Percentiles rank a stretch among this genome's conserved stretches.
Conservation (phyloP, 306 rosid genomes). For the Cicer judaicum region DNA sequence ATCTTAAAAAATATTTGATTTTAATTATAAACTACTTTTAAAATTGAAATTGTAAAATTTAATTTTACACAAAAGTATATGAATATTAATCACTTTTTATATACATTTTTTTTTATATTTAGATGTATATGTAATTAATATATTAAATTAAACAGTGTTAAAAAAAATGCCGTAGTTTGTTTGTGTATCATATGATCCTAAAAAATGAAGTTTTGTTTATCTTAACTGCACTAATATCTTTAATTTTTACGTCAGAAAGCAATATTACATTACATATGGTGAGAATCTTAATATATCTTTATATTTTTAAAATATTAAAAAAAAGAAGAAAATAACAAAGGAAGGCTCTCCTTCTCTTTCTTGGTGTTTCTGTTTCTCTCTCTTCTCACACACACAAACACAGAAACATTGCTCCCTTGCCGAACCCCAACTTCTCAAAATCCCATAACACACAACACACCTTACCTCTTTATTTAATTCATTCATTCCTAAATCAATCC, state of each 20-base stretch:
- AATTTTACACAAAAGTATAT: too few species aligned
- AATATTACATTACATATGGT: not conserved
- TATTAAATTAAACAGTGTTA: too few species aligned
- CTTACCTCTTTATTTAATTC: not conserved
- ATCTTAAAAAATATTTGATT: too few species aligned
- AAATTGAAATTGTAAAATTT: too few species aligned
- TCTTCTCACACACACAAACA: conserved; percentile 16
- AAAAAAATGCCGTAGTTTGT: too few species aligned
- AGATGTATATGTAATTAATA: too few species aligned
- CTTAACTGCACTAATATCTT: not conserved
- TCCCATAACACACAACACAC: conserved; percentile 13
- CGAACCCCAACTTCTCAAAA: conserved; percentile 54
- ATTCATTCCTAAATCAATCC: conserved; percentile 54
- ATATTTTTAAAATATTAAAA: not conserved
- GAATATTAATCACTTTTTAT: too few species aligned
- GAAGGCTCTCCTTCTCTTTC: conserved; percentile 17
- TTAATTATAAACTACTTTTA: too few species aligned
- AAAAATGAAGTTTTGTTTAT: too few species aligned
- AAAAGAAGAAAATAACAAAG: not conserved
- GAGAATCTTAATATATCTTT: not conserved
- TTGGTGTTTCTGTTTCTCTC: conserved; percentile 11
- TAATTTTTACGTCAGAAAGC: not conserved
- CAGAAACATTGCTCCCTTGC: conserved; percentile 51
- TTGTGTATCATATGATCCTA: too few species aligned
- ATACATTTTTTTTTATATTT: too few species aligned